phyloP scores from a whole-genome alignment of 768 basidiomycete species.

The Agaricus subrufescens region DNA sequence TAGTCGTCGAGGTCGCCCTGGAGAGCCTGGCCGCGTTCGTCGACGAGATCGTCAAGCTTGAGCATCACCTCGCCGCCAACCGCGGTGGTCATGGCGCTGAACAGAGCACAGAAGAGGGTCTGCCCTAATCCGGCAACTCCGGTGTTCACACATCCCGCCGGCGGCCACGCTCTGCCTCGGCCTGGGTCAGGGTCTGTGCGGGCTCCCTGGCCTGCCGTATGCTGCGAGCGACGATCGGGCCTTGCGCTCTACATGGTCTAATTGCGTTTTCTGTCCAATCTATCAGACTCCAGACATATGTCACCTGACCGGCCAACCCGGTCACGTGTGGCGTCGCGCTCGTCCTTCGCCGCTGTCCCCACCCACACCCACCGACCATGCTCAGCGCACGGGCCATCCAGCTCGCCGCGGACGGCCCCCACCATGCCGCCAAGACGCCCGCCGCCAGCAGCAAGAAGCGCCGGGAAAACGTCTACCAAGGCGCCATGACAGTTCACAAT shows the following conservation, averaged over 20 bases:
- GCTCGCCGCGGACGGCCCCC: constrained; percentile 23
- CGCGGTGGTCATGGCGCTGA: background rate
- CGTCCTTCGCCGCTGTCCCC: background rate
- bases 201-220: too few relatives aligned
- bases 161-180: too few relatives aligned
- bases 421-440: constrained; percentile 47
- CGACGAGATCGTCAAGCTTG: constrained; percentile 10
- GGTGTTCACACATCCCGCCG: too few relatives aligned
- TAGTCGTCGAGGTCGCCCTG: background rate
- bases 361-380: constrained; percentile 19
- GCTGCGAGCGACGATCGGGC: too few relatives aligned
- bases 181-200: too few relatives aligned
- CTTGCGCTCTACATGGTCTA: too few relatives aligned
- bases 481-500: constrained; percentile 41
- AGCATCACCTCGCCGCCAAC: constrained; percentile 1
- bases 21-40: constrained; percentile 8
- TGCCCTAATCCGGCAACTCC: too few relatives aligned
- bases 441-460: constrained; percentile 39
- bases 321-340: background rate
- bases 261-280: too few relatives aligned
- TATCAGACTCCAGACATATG: background rate
- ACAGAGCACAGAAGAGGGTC: background rate
- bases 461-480: constrained; percentile 44
- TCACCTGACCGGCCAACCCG: background rate
- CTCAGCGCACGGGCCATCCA: constrained; percentile 32